A percentile compares a stretch with the other conserved stretches of the same genome.
Evolutionary conservation across 495 filamentous ascomycete genomes (phyloP).

Genomic region (Xylaria castorea): DNA sequence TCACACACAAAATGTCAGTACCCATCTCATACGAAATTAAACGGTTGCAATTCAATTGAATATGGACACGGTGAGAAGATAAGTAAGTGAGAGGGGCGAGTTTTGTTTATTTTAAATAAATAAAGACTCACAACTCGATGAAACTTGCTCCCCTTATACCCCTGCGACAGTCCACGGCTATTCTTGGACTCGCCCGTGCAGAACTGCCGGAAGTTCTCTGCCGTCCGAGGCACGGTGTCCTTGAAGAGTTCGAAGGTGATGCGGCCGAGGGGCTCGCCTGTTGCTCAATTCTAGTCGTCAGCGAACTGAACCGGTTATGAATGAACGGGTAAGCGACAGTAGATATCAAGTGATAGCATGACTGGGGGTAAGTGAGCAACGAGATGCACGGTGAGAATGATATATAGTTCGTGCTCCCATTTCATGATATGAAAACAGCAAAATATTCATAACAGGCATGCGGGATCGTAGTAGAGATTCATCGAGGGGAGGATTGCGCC

Average conservation of each 20-base stretch:
- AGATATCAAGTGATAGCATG: background rate
- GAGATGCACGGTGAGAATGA: background rate
- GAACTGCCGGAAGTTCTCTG: constrained; percentile 97
- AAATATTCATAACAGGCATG: too few relatives aligned
- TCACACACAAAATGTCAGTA: background rate
- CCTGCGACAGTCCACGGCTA: constrained; percentile 77
- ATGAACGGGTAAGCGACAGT: background rate
- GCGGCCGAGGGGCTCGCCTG: constrained; percentile 88
- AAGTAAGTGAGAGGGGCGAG: too few relatives aligned
- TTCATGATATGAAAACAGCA: background rate
- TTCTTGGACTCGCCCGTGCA: constrained; percentile 95
- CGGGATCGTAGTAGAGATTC: too few relatives aligned
- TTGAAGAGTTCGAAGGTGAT: constrained; percentile 95
- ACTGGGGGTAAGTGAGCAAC: background rate
- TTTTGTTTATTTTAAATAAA: too few relatives aligned
- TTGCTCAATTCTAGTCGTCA: background rate
- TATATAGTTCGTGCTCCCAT: background rate
- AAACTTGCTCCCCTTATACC: constrained; percentile 94
- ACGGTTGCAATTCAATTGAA: background rate
- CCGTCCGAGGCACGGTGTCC: constrained; percentile 81
- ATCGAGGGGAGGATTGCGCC: too few relatives aligned
- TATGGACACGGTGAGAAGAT: background rate
- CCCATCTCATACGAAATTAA: background rate
- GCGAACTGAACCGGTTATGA: background rate
- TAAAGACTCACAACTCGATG: constrained; percentile 80